These are phyloP conservation scores for Colletotrichum theobromicola DNA, from an alignment of 2,329 filamentous ascomycete species.

Conservation along the genomic window DNA sequence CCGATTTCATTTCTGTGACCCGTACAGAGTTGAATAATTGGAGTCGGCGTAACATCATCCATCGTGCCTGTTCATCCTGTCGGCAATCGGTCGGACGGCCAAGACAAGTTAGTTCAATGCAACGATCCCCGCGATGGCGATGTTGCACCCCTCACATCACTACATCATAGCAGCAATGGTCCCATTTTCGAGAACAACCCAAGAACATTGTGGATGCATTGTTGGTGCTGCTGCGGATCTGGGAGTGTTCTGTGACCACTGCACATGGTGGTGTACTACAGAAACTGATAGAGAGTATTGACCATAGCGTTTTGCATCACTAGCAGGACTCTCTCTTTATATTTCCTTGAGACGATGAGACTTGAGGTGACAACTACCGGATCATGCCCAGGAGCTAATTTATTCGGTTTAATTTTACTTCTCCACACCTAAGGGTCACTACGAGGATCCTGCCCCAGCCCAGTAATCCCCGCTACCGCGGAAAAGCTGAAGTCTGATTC, in stretches of 20 bases:
- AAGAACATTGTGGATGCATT: neutral
- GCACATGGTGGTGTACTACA: neutral
- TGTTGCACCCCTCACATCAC: neutral
- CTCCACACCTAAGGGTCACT: neutral
- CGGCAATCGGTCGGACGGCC: neutral
- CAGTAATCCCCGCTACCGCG: neutral
- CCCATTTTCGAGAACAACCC: neutral
- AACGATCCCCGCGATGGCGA: neutral
- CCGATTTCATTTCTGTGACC: neutral
- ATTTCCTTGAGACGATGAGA: neutral
- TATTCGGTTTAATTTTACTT: neutral
- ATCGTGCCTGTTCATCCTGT: neutral
- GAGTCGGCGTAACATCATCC: neutral
- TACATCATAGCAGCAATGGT: neutral
- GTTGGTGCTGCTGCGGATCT: too few relatives aligned
- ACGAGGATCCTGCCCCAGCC: neutral
- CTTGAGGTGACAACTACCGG: neutral
- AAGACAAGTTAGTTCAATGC: neutral
- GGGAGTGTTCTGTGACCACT: too few relatives aligned
- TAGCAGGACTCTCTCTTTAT: neutral
- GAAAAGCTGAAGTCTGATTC: neutral
- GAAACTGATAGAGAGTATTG: neutral
- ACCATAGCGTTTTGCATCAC: rapidly evolving
- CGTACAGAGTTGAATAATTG: neutral
- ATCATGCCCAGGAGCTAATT: neutral